Conservation (phyloP, 495 filamentous ascomycete genomes). For the Penicillium odoratum region DNA sequence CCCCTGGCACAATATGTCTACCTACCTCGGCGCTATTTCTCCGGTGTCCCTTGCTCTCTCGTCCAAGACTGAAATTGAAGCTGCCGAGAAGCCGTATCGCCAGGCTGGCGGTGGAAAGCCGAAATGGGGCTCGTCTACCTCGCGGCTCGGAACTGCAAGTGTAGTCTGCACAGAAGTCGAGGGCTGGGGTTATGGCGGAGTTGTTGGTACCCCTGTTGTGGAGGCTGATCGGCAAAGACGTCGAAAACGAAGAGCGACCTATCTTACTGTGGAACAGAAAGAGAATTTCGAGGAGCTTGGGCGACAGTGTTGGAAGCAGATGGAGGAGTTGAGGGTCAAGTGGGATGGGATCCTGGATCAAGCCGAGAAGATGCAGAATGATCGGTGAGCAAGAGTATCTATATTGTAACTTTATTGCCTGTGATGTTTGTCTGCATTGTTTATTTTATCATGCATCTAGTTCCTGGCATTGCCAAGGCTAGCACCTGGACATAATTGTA, state of each 20-base stretch:
- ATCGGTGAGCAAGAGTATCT: not conserved
- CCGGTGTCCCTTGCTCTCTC: constrained; percentile 78
- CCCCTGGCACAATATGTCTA: constrained; percentile 76
- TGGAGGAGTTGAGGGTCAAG: constrained; percentile 75
- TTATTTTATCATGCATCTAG: not conserved
- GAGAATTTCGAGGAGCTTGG: constrained; percentile 75
- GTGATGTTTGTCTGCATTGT: not conserved
- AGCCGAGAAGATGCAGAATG: constrained; percentile 26
- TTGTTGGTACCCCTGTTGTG: constrained; percentile 51
- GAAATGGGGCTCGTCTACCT: constrained; percentile 83
- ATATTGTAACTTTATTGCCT: not conserved
- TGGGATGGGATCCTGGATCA: constrained; percentile 70
- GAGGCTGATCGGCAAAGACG: constrained; percentile 49
- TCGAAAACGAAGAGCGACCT: constrained; percentile 54
- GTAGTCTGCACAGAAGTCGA: constrained; percentile 74
- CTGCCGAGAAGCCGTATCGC: constrained; percentile 49
- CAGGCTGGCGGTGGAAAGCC: constrained; percentile 50
- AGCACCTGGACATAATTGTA: not conserved
- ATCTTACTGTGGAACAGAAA: constrained; percentile 63
- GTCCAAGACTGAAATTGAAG: constrained; percentile 64
- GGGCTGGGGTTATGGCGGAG: constrained; percentile 82
- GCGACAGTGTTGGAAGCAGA: constrained; percentile 71
- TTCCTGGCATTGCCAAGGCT: not conserved
- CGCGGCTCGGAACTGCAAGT: constrained; percentile 55
- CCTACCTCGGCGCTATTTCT: constrained; percentile 75